Conservation (phyloP, 768 basidiomycete genomes). For the Coprinellus micaceus region DNA sequence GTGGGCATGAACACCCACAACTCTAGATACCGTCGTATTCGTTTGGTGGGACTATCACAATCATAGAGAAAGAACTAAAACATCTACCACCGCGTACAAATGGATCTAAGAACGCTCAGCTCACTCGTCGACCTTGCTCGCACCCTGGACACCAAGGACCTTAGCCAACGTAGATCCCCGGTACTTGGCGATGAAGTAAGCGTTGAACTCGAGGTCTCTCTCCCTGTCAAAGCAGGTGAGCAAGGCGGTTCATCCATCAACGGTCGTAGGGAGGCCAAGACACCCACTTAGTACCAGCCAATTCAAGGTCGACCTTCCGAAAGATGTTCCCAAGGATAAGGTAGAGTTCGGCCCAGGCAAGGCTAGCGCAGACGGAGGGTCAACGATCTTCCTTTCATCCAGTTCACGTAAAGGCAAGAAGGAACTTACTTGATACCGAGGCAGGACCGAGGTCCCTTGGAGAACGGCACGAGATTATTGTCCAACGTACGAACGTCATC, state of each 20-base stretch:
- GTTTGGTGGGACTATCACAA: too few relatives aligned
- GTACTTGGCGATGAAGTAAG: conserved; percentile 11
- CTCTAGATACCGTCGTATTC: too few relatives aligned
- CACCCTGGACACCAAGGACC: neutral
- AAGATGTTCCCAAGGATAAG: conserved; percentile 39
- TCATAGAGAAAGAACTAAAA: too few relatives aligned
- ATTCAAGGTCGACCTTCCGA: conserved; percentile 32
- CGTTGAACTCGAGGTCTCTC: conserved; percentile 12
- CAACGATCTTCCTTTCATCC: neutral
- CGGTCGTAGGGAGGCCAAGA: neutral
- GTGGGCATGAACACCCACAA: too few relatives aligned
- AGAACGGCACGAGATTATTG: conserved; percentile 39
- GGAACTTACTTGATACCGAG: conserved; percentile 39
- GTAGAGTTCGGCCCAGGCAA: conserved; percentile 43
- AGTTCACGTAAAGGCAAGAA: neutral
- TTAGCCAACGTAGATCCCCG: conserved; percentile 1
- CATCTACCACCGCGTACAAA: too few relatives aligned
- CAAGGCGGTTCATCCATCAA: neutral
- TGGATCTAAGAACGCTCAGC: too few relatives aligned
- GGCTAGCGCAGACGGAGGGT: conserved; percentile 19
- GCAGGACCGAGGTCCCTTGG: conserved; percentile 43
- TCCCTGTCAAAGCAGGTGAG: neutral
- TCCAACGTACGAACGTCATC: conserved; percentile 33
- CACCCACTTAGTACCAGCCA: conserved; percentile 31
- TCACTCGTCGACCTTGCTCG: too few relatives aligned